Conservation (phyloP, 345 rosid genomes). For the Theobroma cacao region DNA sequence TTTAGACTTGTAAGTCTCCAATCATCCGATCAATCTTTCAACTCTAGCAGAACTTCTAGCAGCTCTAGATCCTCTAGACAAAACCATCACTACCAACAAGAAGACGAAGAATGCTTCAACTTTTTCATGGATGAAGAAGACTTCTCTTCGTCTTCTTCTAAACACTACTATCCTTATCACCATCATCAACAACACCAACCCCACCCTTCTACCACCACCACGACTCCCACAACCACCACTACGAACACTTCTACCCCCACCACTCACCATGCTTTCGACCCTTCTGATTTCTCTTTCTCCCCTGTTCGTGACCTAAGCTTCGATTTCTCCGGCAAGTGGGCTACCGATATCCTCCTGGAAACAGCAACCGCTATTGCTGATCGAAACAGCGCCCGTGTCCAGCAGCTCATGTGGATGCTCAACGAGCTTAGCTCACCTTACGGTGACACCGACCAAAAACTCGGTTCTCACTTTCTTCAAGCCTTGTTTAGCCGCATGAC, state of each 20-base stretch:
- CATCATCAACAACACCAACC: slow-evolving; percentile 15
- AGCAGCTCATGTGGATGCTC: slow-evolving; percentile 91
- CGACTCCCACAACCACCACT: slow-evolving; percentile 35
- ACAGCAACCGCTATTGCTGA: slow-evolving; percentile 70
- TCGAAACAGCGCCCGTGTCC: slow-evolving; percentile 57
- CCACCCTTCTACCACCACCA: slow-evolving; percentile 30
- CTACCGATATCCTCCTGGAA: slow-evolving; percentile 60
- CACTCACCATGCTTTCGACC: slow-evolving; percentile 32
- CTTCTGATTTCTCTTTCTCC: slow-evolving; percentile 48
- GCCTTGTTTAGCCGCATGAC: slow-evolving; percentile 90
- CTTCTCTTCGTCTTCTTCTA: slow-evolving; percentile 95
- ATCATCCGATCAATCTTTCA: slow-evolving; percentile 73
- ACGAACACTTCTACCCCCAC: slow-evolving; percentile 36
- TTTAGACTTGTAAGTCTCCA: slow-evolving; percentile 80
- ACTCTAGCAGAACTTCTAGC: slow-evolving; percentile 80
- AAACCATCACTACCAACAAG: slow-evolving; percentile 45
- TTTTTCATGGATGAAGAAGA: slow-evolving; percentile 99
- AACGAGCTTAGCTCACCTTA: slow-evolving; percentile 85
- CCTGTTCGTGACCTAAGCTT: slow-evolving; percentile 47
- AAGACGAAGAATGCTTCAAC: slow-evolving; percentile 96
- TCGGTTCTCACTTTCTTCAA: slow-evolving; percentile 80
- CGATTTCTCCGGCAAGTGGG: slow-evolving; percentile 79
- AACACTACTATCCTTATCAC: slow-evolving; percentile 18
- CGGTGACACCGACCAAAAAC: slow-evolving; percentile 86
- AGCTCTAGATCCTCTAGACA: slow-evolving; percentile 78